phyloP scores from a whole-genome alignment of 2,329 filamentous ascomycete species.

The Aspergillus sp. region DNA sequence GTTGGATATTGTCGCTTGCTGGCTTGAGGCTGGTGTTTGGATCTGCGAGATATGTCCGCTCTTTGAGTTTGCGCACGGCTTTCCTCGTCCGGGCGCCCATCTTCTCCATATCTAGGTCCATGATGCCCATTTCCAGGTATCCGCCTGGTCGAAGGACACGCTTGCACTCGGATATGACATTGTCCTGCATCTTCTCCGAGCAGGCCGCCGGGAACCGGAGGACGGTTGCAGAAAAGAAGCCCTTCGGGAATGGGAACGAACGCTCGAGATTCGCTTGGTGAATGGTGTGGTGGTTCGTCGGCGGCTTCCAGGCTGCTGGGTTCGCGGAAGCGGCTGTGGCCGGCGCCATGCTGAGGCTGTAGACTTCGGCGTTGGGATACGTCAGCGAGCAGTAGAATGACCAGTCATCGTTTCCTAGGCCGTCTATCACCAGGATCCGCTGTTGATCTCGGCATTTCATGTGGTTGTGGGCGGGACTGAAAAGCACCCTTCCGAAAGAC shows the following conservation, averaged over 20 bases:
- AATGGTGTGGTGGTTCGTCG: constrained; percentile 35
- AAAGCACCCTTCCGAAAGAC: constrained; percentile 42
- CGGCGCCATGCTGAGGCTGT: constrained; percentile 32
- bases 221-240: constrained; percentile 38
- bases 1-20: constrained; percentile 40
- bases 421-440: constrained; percentile 41
- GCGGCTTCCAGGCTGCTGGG: constrained; percentile 35
- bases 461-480: constrained; percentile 41
- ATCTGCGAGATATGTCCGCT: constrained; percentile 35
- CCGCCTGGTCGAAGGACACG: constrained; percentile 41
- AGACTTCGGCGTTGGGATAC: constrained; percentile 37
- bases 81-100: constrained; percentile 40
- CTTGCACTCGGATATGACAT: constrained; percentile 40
- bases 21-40: constrained; percentile 38
- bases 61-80: constrained; percentile 37
- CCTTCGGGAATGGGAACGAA: constrained; percentile 38
- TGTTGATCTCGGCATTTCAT: constrained; percentile 32
- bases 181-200: constrained; percentile 34
- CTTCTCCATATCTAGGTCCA: constrained; percentile 43
- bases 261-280: constrained; percentile 32
- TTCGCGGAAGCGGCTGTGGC: constrained; percentile 24
- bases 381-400: constrained; percentile 44
- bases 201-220: constrained; percentile 39
- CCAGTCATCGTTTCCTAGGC: constrained; percentile 44
- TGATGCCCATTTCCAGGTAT: constrained; percentile 40